A percentile compares a stretch with the other conserved stretches of the same genome.
Conservation (phyloP, 441 rosid genomes). For the Croton laevigatus region DNA sequence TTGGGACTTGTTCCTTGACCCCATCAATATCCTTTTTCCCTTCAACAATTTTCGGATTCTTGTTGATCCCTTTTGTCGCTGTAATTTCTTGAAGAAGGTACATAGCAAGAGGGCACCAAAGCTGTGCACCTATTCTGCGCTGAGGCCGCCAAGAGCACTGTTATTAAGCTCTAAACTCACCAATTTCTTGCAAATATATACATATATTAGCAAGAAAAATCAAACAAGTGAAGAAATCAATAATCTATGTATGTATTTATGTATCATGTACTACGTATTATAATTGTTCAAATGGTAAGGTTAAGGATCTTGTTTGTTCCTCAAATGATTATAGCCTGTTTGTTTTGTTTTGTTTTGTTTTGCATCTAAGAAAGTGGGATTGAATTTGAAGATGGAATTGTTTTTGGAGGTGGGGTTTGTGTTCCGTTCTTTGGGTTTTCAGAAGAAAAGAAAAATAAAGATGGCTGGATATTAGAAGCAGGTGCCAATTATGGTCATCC, state of each 20-base stretch:
- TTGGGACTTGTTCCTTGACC: constrained; percentile 23
- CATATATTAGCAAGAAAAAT: neutral
- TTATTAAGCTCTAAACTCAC: constrained; percentile 6
- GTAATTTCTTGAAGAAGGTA: constrained; percentile 41
- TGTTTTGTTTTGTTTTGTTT: constrained; percentile 22
- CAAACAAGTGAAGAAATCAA: constrained; percentile 9
- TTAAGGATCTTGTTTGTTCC: constrained; percentile 6
- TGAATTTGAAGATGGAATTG: neutral
- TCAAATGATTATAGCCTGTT: constrained; percentile 21
- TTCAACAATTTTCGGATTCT: constrained; percentile 24
- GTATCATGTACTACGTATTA: neutral
- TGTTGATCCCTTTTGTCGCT: constrained; percentile 23
- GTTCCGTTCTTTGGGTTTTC: constrained; percentile 7
- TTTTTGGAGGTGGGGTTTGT: constrained; percentile 13
- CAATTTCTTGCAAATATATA: neutral
- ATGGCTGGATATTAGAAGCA: constrained; percentile 23
- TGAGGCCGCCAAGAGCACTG: constrained; percentile 66
- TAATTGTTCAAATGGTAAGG: neutral
- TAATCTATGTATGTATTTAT: neutral
- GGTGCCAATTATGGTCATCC: constrained; percentile 28
- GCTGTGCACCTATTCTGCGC: constrained; percentile 62
- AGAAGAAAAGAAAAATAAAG: neutral
- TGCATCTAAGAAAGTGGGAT: constrained; percentile 23
- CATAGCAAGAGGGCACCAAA: constrained; percentile 71
- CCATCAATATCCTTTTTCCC: constrained; percentile 33